Percentiles rank a stretch among this genome's conserved stretches.
These are phyloP conservation scores for Amoebophrya sp. DNA, from an alignment of 169 alveolate genomes.

Conservation along the genomic window DNA sequence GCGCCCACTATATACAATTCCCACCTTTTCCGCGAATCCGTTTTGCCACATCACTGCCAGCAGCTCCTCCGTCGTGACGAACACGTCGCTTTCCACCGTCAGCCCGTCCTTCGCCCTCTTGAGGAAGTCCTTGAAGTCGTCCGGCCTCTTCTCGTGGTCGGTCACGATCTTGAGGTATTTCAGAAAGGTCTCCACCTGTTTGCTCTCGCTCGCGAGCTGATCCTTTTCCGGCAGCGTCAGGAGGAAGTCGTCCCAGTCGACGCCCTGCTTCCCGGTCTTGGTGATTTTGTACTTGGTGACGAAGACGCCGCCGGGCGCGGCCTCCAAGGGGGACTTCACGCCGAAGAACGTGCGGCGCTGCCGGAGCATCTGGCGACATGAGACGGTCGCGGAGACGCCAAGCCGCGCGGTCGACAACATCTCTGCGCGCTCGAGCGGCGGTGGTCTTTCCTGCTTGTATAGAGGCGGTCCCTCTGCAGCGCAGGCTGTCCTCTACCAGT, in stretches of 20 bases:
- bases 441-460: no score
- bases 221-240: conserved; percentile 2
- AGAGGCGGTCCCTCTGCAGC: no score
- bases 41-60: conserved; percentile 10
- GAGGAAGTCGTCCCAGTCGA: conserved; percentile 9
- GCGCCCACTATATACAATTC: no score
- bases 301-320: conserved; percentile 6
- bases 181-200: background rate
- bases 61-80: conserved; percentile 13
- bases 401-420: no score
- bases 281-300: conserved; percentile 14
- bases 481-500: no score
- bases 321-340: background rate
- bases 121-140: conserved; percentile 7
- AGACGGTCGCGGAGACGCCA: no score
- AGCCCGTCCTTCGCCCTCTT: conserved; percentile 13
- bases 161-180: conserved; percentile 16
- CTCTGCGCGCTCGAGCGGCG: no score
- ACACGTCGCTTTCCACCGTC: conserved; percentile 6
- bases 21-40: conserved; percentile 13
- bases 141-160: background rate
- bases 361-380: background rate
- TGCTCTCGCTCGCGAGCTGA: conserved; percentile 8
- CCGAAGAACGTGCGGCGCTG: background rate
- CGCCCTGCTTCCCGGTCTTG: background rate